Percentiles rank a stretch among this genome's conserved stretches.
Conservation (phyloP, 1,139 yeast genomes). For the Pichia cactophila region DNA sequence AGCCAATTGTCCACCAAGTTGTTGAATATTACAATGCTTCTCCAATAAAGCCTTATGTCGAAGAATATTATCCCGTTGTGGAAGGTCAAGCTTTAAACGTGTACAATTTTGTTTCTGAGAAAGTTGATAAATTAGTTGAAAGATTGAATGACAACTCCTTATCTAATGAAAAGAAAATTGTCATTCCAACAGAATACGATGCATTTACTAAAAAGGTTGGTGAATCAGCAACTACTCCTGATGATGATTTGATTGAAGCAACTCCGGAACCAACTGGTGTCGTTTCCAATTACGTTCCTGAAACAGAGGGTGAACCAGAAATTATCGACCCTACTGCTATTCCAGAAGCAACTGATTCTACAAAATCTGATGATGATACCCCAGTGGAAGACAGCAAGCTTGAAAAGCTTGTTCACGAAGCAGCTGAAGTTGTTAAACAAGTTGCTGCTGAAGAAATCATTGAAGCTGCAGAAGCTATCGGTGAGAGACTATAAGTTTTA, state of each 20-base stretch:
- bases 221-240: constrained; percentile 9
- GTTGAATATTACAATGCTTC: constrained; percentile 16
- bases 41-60: constrained; percentile 17
- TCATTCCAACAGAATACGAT: constrained; percentile 9
- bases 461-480: constrained; percentile 18
- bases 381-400: constrained; percentile 1
- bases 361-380: neutral
- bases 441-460: constrained; percentile 19
- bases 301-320: constrained; percentile 5
- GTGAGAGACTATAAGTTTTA: constrained; percentile 1
- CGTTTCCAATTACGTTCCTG: constrained; percentile 1
- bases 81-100: neutral
- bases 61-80: constrained; percentile 5
- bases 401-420: constrained; percentile 15
- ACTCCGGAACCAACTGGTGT: constrained; percentile 3
- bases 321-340: neutral
- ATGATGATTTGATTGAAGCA: constrained; percentile 8
- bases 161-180: constrained; percentile 7
- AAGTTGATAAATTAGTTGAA: neutral
- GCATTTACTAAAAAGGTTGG: constrained; percentile 5
- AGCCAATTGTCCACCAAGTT: constrained; percentile 12
- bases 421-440: constrained; percentile 17
- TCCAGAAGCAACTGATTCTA: constrained; percentile 7
- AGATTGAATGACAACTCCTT: constrained; percentile 8
- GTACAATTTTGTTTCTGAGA: neutral